These are phyloP conservation scores for Mycena pura DNA, from an alignment of 768 basidiomycete species.

Conservation along the genomic window DNA sequence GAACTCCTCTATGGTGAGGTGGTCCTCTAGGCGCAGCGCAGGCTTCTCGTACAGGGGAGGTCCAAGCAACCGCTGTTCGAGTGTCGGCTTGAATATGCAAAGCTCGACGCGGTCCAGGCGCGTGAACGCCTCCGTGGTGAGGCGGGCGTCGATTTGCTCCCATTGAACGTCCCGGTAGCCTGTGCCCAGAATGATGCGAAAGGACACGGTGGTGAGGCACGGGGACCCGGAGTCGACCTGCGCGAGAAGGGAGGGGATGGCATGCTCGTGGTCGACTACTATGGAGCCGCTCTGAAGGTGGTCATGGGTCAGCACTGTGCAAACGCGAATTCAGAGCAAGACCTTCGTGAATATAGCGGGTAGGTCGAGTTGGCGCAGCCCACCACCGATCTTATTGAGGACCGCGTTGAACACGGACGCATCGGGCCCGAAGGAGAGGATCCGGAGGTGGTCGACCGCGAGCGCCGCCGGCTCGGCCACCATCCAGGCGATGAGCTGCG, in stretches of 20 bases:
- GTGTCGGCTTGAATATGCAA: too few relatives aligned
- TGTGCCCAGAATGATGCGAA: constrained; percentile 2
- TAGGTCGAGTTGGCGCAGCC: constrained; percentile 7
- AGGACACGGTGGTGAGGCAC: constrained; percentile 7
- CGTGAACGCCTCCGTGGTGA: neutral
- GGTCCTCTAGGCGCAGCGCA: neutral
- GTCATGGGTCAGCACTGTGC: neutral
- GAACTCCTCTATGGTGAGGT: too few relatives aligned
- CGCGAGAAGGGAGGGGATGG: constrained; percentile 1
- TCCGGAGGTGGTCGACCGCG: constrained; percentile 12
- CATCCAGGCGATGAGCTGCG: constrained; percentile 15
- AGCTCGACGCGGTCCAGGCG: neutral
- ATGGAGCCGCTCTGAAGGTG: constrained; percentile 14
- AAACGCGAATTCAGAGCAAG: neutral
- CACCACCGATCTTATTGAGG: neutral
- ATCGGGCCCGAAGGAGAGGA: constrained; percentile 6
- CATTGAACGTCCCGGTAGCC: constrained; percentile 12
- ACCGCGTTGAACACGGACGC: constrained; percentile 11
- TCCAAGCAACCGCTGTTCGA: too few relatives aligned
- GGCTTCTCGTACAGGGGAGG: constrained; percentile 1
- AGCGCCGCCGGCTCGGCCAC: neutral
- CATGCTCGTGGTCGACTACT: neutral
- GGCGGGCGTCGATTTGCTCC: constrained; percentile 5
- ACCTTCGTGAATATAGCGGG: neutral
- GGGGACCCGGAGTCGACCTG: neutral